Evolutionary conservation across 352 stramenopile species (phyloP), one percentile per base, ranked within the genome.

Genomic region (Globisporangium uncinulatum): DNA sequence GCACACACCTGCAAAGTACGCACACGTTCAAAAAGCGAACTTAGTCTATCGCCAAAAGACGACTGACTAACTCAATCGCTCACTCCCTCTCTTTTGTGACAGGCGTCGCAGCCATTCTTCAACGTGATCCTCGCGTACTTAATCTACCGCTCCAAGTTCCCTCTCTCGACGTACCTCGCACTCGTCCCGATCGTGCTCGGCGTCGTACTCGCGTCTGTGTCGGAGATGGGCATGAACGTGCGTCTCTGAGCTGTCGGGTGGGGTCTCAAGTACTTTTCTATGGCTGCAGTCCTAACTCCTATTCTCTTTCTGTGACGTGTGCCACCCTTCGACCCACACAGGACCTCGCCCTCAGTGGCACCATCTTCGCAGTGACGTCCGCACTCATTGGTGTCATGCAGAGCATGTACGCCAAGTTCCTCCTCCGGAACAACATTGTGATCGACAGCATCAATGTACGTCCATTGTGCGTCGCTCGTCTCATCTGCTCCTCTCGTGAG

Each of bases 371-470:
- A 11, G 67, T 93, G 3, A 77, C 68, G 24, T 89, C 85, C 14
- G 80, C 85, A 8, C 58, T 94, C 48, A 68, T 92, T 24, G 83
- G 85, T 37, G 85, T 94, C 20, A 85, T 94, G 71, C 79, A 89
- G 63, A 94, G 85, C 62, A 94, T 94, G 85, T 94, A 91, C 52
- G 80, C 85, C 54, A 94, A 94, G 65, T 93, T 88, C 49, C 65
- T 94, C 8, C 65, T 94, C 21, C 81, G 85, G 34, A 87, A 80
- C 31, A 71, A 67, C n/a, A 88, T 85, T 21, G 68, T 94, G 17
- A 59, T 81, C 15, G 85, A 92, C 65, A 91, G 76, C 53, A 73
- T 91, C 66, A 94, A 94, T 58, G 85, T 94, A 74, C 55, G 79
- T 54, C 10, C 31, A 21, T 7, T 32, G 31, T 17, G 36, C 31